A percentile compares a stretch with the other conserved stretches of the same genome.
Evolutionary conservation across 208 protist genomes (phyloP).

Genomic region (Leishmania amazonensis): DNA sequence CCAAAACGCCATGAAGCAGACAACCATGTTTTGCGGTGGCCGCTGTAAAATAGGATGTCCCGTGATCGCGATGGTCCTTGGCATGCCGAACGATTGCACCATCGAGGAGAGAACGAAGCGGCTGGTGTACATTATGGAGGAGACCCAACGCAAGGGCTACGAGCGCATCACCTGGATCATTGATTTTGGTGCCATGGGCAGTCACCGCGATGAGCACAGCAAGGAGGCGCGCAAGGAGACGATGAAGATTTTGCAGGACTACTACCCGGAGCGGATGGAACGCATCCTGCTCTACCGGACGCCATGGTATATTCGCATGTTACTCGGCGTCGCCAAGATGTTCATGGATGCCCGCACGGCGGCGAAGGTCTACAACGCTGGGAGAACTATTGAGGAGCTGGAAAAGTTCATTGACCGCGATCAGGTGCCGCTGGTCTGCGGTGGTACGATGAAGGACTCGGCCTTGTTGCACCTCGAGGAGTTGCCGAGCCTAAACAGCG

Average conservation of each 20-base stretch:
- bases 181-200: conserved; percentile 67
- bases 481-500: conserved; percentile 9
- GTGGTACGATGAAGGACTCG: conserved; percentile 32
- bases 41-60: conserved; percentile 41
- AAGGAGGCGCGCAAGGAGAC: conserved; percentile 52
- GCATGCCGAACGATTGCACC: conserved; percentile 47
- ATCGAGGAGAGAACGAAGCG: conserved; percentile 53
- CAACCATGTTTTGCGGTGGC: conserved; percentile 50
- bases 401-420: conserved; percentile 40
- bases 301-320: conserved; percentile 63
- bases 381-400: conserved; percentile 43
- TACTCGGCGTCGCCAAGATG: conserved; percentile 37
- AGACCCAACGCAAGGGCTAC: conserved; percentile 58
- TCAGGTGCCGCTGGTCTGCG: conserved; percentile 39
- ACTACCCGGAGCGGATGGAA: conserved; percentile 72
- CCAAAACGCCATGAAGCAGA: conserved; percentile 37
- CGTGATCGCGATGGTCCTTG: conserved; percentile 63
- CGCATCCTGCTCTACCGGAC: conserved; percentile 54
- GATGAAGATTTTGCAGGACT: conserved; percentile 68
- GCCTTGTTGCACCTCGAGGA: conserved; percentile 7
- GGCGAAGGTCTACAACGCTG: conserved; percentile 43
- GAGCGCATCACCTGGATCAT: conserved; percentile 70
- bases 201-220: conserved; percentile 43
- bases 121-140: conserved; percentile 71
- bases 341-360: conserved; percentile 60